A percentile compares a stretch with the other conserved stretches of the same genome.
These are phyloP conservation scores for Daucus carota DNA, from an alignment of 129 eudicot genomes.

Conservation along the genomic window DH1_v3.0 NC_030386.2:25325501-25326000, in stretches of 20 bases:
- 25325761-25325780: not conserved
- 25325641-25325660: conserved; percentile 20
- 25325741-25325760: not conserved
- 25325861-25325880: not conserved
- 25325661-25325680: conserved; percentile 19
- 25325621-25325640: conserved; percentile 24
- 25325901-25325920: too few relatives aligned
- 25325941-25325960: conserved; percentile 1
- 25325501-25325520: conserved; percentile 74
- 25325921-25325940: not conserved
- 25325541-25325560: conserved; percentile 24
- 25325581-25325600: conserved; percentile 31
- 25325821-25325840: not conserved
- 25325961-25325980: not conserved
- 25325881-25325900: not conserved
- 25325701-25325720: not conserved
- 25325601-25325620: conserved; percentile 50
- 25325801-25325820: not conserved
- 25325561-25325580: conserved; percentile 14
- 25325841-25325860: not conserved
- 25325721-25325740: not conserved
- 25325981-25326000: not conserved
- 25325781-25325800: conserved; percentile 7
- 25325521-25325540: conserved; percentile 48
- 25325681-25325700: conserved; percentile 30